phyloP scores from a whole-genome alignment of 805 yeast genomes.

The Lachancea mirantina region DNA sequence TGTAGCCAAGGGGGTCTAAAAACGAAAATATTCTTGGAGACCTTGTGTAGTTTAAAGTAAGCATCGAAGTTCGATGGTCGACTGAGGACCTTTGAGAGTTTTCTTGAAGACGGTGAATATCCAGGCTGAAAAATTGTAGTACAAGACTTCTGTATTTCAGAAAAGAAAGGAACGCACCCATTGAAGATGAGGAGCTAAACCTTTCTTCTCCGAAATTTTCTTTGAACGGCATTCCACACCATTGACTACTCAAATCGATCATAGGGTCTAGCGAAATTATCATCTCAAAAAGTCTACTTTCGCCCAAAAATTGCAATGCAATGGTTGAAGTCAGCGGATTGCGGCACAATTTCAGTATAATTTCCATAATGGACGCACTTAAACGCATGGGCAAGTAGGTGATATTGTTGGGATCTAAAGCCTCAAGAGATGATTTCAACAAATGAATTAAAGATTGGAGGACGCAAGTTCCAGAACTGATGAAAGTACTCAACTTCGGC shows the following conservation, averaged over 20 bases:
- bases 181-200: slow-evolving; percentile 27
- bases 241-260: slow-evolving; percentile 45
- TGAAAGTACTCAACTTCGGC: slow-evolving; percentile 41
- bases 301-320: slow-evolving; percentile 47
- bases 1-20: slow-evolving; percentile 61
- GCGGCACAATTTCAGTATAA: slow-evolving; percentile 54
- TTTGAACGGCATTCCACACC: slow-evolving; percentile 45
- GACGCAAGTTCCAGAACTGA: slow-evolving; percentile 47
- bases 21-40: slow-evolving; percentile 63
- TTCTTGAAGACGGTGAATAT: slow-evolving; percentile 52
- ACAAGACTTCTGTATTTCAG: slow-evolving; percentile 53
- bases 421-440: slow-evolving; percentile 41
- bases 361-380: slow-evolving; percentile 51
- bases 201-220: slow-evolving; percentile 28
- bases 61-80: slow-evolving; percentile 38
- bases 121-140: slow-evolving; percentile 61
- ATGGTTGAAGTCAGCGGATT: slow-evolving; percentile 47
- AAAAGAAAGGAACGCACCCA: slow-evolving; percentile 54
- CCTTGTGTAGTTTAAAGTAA: slow-evolving; percentile 49
- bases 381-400: slow-evolving; percentile 51
- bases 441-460: slow-evolving; percentile 47
- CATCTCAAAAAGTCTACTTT: slow-evolving; percentile 43
- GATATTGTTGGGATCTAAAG: slow-evolving; percentile 36
- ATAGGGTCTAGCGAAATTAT: slow-evolving; percentile 48
- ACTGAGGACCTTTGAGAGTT: slow-evolving; percentile 44